A percentile compares a stretch with the other conserved stretches of the same genome.
These are phyloP conservation scores for Sclerotinia trifoliorum DNA, from an alignment of 2,329 filamentous ascomycete genomes.

Conservation along the genomic window DNA sequence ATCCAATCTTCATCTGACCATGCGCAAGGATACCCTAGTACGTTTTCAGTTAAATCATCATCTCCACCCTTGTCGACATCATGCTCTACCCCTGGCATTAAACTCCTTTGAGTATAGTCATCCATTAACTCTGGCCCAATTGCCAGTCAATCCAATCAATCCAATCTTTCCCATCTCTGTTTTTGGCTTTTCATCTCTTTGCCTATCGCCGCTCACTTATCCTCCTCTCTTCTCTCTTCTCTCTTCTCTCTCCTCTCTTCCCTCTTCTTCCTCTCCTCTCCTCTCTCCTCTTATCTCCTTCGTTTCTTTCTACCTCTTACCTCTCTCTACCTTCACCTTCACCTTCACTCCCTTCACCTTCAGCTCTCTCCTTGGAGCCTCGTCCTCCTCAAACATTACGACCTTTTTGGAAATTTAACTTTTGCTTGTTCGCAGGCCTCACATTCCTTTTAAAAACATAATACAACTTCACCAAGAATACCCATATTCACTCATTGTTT, in stretches of 20 bases:
- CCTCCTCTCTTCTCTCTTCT: not conserved
- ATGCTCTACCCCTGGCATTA: slow-evolving; percentile 18
- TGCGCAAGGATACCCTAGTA: not conserved
- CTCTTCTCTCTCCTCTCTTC: slow-evolving; percentile 9
- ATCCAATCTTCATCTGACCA: slow-evolving; percentile 14
- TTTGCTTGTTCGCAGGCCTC: slow-evolving; percentile 56
- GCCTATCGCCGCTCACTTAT: not conserved
- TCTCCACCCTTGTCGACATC: not conserved
- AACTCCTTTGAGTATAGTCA: not conserved
- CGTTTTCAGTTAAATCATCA: not conserved
- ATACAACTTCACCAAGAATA: not conserved
- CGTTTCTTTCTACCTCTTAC: slow-evolving; percentile 23
- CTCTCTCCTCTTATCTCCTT: slow-evolving; percentile 18
- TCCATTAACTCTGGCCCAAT: slow-evolving; percentile 7
- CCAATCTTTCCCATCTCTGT: not conserved
- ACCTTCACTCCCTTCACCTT: slow-evolving; percentile 35
- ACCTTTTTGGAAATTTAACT: slow-evolving; percentile 26
- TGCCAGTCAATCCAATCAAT: not conserved
- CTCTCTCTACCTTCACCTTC: slow-evolving; percentile 26
- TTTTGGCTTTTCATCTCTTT: not conserved
- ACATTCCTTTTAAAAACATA: slow-evolving; percentile 49
- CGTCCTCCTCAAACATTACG: slow-evolving; percentile 35
- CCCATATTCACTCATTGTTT: slow-evolving; percentile 43
- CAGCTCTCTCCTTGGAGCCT: slow-evolving; percentile 36
- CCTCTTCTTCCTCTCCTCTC: not conserved